Evolutionary conservation across 345 rosid genomes (phyloP), one percentile per base, ranked within the genome.

Genomic region (Salix arbutifolia): DNA sequence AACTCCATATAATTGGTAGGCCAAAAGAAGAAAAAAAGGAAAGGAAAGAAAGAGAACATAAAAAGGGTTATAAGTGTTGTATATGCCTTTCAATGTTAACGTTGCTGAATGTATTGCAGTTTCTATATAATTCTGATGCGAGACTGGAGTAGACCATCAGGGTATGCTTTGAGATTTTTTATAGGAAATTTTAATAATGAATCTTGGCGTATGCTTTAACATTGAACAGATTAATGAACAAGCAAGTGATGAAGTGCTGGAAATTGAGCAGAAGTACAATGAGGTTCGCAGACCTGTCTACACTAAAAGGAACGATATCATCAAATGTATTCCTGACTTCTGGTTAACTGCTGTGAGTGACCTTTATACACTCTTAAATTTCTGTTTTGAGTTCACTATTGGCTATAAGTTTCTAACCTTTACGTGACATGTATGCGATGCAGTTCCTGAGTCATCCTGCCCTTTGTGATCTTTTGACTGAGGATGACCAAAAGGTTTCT

Each of bases 291-390:
- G 62, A 70, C 83, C 83, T 46, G 78, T 71, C 78, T 79, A 79
- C 66, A 62, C 38, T 52, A 64, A 52, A 66, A 53, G 79, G 50
- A 79, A 79, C 28, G 83, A 79, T 14, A 71, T 79, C 72, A 70
- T 75, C 78, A 75, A 75, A 70, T 65, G 67, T 4, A 79, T 79
- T 52, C 83, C 83, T 6, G 78, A 79, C 83, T 79, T 79, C 62
- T 79, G 83, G 83, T 71, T 79, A 65, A 79, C 83, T 69, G 78
- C 76, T 75, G 79, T 79, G 31, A 65, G 78, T 75, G 42, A 25
- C 65, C 19, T 16, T 16, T 65, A 8, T 16, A 5, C 33, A 37
- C 17, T n/a, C 18, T 18, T 6, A 52, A 33, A 78, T 35, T 33
- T 33, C 4, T 70, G 4, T 7, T 56, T 46, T 33, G 19, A 26